A percentile compares a stretch with the other conserved stretches of the same genome.
Conservation (phyloP, 257 asterid genomes). For the Solanum chaucha region DNA sequence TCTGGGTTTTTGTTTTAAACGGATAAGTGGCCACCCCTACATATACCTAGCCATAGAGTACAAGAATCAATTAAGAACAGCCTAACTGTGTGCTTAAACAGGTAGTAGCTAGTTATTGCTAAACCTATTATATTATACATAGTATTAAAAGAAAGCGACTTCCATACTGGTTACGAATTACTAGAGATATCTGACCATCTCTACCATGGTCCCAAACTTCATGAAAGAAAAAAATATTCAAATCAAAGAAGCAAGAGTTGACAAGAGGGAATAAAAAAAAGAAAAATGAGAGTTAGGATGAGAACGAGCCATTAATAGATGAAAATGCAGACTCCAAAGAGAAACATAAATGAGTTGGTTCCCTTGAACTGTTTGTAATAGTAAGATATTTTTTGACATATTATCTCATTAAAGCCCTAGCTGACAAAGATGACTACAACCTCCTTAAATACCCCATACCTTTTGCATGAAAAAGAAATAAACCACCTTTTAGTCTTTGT, state of each 20-base stretch:
- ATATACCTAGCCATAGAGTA: background rate
- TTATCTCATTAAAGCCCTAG: background rate
- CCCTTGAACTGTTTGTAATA: background rate
- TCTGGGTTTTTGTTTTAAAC: background rate
- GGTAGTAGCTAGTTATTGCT: background rate
- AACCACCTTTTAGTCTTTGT: background rate
- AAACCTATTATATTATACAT: background rate
- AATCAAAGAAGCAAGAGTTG: background rate
- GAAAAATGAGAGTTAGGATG: background rate
- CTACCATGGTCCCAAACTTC: background rate
- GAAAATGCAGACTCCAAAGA: background rate
- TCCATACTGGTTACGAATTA: background rate
- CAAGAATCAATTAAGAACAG: background rate
- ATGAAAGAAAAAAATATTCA: background rate
- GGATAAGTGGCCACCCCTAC: background rate
- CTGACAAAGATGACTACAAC: background rate
- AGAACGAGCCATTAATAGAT: background rate
- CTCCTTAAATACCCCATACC: background rate
- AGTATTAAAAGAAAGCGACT: background rate
- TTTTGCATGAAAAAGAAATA: background rate
- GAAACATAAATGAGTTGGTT: background rate
- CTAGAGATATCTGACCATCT: background rate
- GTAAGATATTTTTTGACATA: background rate
- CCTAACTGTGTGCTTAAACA: background rate
- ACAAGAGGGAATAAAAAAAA: background rate